Evolutionary conservation across 2,329 filamentous ascomycete genomes (phyloP).

Genomic region (Cytospora paraplurivora): DNA sequence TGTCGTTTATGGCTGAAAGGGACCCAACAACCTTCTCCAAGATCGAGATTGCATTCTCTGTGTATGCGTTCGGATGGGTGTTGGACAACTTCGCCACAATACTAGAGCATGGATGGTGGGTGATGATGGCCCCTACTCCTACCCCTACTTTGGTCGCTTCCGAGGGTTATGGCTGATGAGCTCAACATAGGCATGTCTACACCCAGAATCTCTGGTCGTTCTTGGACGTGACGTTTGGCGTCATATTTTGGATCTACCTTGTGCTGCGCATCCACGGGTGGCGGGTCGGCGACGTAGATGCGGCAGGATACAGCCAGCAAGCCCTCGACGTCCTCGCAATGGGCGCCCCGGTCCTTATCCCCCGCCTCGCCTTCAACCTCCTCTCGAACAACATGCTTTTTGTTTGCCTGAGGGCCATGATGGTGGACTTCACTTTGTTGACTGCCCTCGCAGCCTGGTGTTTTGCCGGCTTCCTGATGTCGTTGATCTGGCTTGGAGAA

Average conservation of each 20-base stretch:
- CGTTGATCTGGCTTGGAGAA: conserved; percentile 76
- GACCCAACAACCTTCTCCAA: conserved; percentile 57
- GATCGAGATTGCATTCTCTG: conserved; percentile 66
- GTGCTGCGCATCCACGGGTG: conserved; percentile 67
- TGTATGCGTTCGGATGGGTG: conserved; percentile 79
- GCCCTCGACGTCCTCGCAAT: conserved; percentile 79
- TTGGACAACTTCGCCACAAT: conserved; percentile 78
- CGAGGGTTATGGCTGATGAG: conserved; percentile 40
- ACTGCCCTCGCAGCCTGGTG: conserved; percentile 76
- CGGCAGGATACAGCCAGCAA: conserved; percentile 53
- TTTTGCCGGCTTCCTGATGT: conserved; percentile 78
- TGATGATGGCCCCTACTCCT: conserved; percentile 12
- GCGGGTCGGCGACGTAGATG: conserved; percentile 48
- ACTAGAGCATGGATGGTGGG: conserved; percentile 68
- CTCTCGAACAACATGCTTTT: conserved; percentile 85
- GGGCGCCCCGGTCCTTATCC: conserved; percentile 75
- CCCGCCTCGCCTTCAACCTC: conserved; percentile 78
- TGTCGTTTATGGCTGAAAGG: conserved; percentile 71
- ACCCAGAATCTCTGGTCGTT: conserved; percentile 90
- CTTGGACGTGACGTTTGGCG: conserved; percentile 76
- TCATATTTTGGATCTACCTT: conserved; percentile 71
- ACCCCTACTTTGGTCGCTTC: background rate
- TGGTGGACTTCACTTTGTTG: conserved; percentile 80
- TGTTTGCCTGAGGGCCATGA: conserved; percentile 79
- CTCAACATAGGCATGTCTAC: conserved; percentile 67